Base-by-base conservation (phyloP, 306 rosid genomes). In the Prunus campanulata region DNA sequence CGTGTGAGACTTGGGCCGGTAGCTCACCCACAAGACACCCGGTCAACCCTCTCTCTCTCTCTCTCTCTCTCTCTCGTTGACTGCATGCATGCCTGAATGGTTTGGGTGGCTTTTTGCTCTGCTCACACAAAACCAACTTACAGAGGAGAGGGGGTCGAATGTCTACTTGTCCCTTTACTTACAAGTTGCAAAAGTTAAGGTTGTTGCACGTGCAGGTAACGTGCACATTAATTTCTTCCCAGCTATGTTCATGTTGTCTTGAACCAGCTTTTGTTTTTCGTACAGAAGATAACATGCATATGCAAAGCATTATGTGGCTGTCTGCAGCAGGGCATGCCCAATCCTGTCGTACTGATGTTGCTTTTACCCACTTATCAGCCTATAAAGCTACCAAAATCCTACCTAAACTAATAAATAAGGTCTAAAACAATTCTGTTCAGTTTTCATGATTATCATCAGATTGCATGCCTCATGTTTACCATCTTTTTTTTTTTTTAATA, bases 11-110 rank as follows among this genome's bases (percentile, higher is more conserved):
- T 68, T 86, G 62, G 89, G 97, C 89, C 59, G 99, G 96, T 92
- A 85, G 90, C 92, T 92, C 99, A 95, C 99, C 92, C 99, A 81
- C 90, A 88, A 85, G 92, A 91, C 86, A 84, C 99, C 84, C 64
- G 96, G 98, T 95, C 98, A 95, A 92, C 88, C 47, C 88, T 39
- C 86, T 70, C 83, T 72, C 74, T 70, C 81, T 74, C 81, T 70
- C 81, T 74, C 81, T 82, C 85, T 78, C 83, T 81, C 80, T 73
- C 79, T 56, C 62, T 29, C 2, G 8, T 46, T 73, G 68, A 60
- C 68, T 44, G 32, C 35, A 44, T n/a, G 54, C 67, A 13, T 3
- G 39, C 67, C 74, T 67, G 83, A 10, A 78, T 81, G 86, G 3
- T 25, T 77, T 78, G 84, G 90, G 77, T 82, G 78, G 76, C 81